phyloP scores from a whole-genome alignment of 2,329 filamentous ascomycete genomes.

The Pezicula radicicola region DNA sequence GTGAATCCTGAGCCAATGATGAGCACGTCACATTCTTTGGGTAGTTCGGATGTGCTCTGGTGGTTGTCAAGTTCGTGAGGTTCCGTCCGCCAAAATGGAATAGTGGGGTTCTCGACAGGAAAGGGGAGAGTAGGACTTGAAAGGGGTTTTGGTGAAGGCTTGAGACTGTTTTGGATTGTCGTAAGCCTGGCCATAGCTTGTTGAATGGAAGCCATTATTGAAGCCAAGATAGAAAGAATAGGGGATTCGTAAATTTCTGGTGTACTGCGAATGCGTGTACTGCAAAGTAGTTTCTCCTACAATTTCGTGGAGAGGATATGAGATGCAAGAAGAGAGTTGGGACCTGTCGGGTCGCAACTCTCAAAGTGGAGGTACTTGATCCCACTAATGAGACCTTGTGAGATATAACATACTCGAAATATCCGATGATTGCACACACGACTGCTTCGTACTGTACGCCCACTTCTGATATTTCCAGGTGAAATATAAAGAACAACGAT shows the following conservation, averaged over 20 bases:
- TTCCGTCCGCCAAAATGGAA: constrained; percentile 13
- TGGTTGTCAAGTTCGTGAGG: constrained; percentile 12
- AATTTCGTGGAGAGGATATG: not conserved
- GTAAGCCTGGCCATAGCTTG: not conserved
- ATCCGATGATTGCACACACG: not conserved
- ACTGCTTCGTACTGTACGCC: not conserved
- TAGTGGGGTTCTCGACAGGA: constrained; percentile 2
- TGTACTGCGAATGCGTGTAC: too few relatives aligned
- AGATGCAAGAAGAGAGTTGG: not conserved
- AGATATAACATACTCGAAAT: not conserved
- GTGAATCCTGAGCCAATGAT: constrained; percentile 24
- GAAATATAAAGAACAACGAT: not conserved
- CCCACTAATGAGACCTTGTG: not conserved
- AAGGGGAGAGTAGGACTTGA: constrained; percentile 3
- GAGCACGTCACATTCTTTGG: constrained; percentile 14
- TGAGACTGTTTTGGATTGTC: not conserved
- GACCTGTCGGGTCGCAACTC: not conserved
- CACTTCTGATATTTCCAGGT: not conserved
- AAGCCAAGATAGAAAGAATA: too few relatives aligned
- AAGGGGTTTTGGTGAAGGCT: not conserved
- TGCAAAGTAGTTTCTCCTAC: too few relatives aligned
- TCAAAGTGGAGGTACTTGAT: not conserved
- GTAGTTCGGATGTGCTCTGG: constrained; percentile 11
- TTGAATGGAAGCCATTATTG: not conserved
- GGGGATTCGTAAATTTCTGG: too few relatives aligned